Evolutionary conservation across 805 yeast genomes (phyloP).

Genomic region (Cyberlindnera bimundalis): DNA sequence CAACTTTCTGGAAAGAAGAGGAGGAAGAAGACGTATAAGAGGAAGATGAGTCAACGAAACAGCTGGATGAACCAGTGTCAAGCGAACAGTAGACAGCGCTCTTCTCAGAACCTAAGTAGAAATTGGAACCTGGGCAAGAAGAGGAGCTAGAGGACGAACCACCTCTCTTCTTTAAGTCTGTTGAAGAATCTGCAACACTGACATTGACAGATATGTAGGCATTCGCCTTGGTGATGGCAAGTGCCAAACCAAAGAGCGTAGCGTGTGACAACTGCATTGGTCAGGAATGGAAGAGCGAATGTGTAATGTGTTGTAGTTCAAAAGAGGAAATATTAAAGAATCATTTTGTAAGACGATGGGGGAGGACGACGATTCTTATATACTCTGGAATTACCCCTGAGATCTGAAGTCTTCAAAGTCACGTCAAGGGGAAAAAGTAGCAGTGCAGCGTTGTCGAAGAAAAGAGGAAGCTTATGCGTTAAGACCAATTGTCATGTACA

Average conservation of each 20-base stretch:
- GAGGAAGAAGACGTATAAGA: conserved; percentile 6
- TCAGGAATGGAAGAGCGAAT: background rate
- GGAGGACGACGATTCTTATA: background rate
- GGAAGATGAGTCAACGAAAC: conserved; percentile 5
- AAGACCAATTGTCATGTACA: too few relatives aligned
- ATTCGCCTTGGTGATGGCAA: conserved; percentile 6
- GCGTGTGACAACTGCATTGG: conserved; percentile 6
- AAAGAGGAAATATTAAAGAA: background rate
- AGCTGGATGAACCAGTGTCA: conserved; percentile 10
- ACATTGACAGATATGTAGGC: conserved; percentile 12
- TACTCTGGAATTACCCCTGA: too few relatives aligned
- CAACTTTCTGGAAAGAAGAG: background rate
- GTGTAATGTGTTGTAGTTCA: background rate
- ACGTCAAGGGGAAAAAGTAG: too few relatives aligned
- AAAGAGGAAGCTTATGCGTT: too few relatives aligned
- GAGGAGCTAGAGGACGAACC: conserved; percentile 1
- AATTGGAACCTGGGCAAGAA: conserved; percentile 11
- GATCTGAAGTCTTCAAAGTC: too few relatives aligned
- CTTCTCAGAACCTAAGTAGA: conserved; percentile 12
- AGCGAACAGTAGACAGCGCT: conserved; percentile 10
- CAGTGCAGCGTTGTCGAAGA: too few relatives aligned
- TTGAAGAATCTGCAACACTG: conserved; percentile 1
- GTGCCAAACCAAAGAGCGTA: conserved; percentile 7
- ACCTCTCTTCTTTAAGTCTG: conserved; percentile 7
- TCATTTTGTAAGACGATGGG: background rate